phyloP scores from a whole-genome alignment of 805 yeast genomes.

The Pichia heedii region DNA sequence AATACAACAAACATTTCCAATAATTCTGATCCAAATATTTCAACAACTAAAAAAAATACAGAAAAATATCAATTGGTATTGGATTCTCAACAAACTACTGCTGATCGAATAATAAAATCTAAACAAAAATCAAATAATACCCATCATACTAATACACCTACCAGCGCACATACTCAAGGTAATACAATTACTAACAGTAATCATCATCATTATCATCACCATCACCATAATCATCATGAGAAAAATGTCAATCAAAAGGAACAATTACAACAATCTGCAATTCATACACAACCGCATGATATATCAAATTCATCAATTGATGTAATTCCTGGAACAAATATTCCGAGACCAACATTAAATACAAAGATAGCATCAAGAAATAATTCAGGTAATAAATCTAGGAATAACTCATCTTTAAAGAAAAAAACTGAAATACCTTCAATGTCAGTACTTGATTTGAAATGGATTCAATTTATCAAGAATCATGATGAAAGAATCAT shows the following conservation, averaged over 20 bases:
- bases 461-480: conserved; percentile 47
- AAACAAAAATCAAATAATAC: neutral
- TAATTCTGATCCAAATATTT: neutral
- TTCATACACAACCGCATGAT: neutral
- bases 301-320: conserved; percentile 18
- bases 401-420: neutral
- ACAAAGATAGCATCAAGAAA: conserved; percentile 20
- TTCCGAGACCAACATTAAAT: conserved; percentile 42
- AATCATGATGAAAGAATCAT: conserved; percentile 54
- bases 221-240: too few species aligned
- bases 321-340: conserved; percentile 51
- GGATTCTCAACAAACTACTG: conserved; percentile 3
- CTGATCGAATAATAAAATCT: conserved; percentile 5
- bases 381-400: conserved; percentile 8
- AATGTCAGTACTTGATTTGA: conserved; percentile 43
- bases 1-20: neutral
- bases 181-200: too few species aligned
- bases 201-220: neutral
- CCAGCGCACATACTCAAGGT: too few species aligned
- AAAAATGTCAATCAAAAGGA: neutral
- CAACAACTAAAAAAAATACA: neutral
- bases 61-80: neutral
- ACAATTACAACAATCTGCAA: neutral
- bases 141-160: neutral
- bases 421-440: conserved; percentile 31